Conservation (phyloP, 2,329 filamentous ascomycete species). For the Cladosporium sp. region DNA sequence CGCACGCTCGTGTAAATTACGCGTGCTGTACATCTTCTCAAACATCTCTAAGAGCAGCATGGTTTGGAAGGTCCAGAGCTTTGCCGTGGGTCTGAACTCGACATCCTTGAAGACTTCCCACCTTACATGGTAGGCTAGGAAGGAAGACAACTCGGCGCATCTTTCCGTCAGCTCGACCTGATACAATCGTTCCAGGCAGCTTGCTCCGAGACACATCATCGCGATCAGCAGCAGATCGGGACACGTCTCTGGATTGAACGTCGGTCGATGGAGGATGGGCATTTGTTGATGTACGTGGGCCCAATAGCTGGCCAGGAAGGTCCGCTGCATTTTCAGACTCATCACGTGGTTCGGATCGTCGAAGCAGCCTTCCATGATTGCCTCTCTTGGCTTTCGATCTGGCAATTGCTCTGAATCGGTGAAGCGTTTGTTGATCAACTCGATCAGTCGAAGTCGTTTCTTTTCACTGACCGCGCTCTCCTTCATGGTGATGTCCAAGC, state of each 20-base stretch:
- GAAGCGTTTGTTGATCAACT: conserved; percentile 76
- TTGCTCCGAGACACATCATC: conserved; percentile 89
- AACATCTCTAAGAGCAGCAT: conserved; percentile 85
- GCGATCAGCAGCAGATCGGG: conserved; percentile 79
- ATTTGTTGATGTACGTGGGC: conserved; percentile 90
- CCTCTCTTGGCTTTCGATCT: conserved; percentile 69
- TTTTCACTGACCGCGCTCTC: conserved; percentile 81
- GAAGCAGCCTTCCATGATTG: conserved; percentile 73
- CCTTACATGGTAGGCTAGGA: conserved; percentile 86
- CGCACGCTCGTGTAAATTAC: conserved; percentile 85
- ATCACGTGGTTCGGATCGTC: conserved; percentile 60
- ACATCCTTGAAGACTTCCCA: conserved; percentile 94
- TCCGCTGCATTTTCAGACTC: conserved; percentile 92
- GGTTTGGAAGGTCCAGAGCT: conserved; percentile 94
- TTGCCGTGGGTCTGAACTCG: conserved; percentile 86
- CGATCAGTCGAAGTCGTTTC: conserved; percentile 72
- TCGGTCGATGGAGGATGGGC: conserved; percentile 90
- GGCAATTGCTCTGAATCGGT: conserved; percentile 74
- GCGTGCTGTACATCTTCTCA: conserved; percentile 96
- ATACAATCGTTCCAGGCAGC: conserved; percentile 80
- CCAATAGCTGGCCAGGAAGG: conserved; percentile 92
- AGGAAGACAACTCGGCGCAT: conserved; percentile 81
- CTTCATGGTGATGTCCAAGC: conserved; percentile 65
- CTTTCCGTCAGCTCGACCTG: conserved; percentile 68
- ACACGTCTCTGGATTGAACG: conserved; percentile 82